Conservation (phyloP, 352 stramenopile species). For the Thalassiosira exigua region DNA sequence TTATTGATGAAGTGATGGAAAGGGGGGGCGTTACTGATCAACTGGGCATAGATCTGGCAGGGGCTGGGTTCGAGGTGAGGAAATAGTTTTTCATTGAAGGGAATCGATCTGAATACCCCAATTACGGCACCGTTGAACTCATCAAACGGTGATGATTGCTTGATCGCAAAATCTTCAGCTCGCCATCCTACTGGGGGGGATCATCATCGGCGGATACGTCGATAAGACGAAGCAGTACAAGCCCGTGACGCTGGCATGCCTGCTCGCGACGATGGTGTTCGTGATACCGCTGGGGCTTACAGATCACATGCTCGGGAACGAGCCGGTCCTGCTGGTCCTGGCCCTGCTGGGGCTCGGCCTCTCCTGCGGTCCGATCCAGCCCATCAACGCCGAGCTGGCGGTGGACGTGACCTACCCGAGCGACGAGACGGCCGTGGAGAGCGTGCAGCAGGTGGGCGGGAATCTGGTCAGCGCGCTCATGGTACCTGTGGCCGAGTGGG, state of each 20-base stretch:
- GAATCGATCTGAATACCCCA: no score
- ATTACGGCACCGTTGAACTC: no score
- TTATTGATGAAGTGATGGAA: constrained; percentile 85
- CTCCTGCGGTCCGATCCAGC: constrained; percentile 82
- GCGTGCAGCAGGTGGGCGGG: constrained; percentile 82
- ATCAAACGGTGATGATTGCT: no score
- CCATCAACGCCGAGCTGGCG: constrained; percentile 85
- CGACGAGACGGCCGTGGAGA: constrained; percentile 85
- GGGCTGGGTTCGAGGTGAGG: constrained; percentile 84
- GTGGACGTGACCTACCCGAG: constrained; percentile 85
- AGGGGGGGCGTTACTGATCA: constrained; percentile 75
- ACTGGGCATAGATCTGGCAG: constrained; percentile 77
- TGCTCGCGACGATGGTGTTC: constrained; percentile 70
- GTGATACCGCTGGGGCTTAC: constrained; percentile 79
- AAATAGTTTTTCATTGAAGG: no score
- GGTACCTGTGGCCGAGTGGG: constrained; percentile 78
- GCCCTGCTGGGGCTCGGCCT: constrained; percentile 76
- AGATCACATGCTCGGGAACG: constrained; percentile 73
- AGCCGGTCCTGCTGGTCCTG: constrained; percentile 75
- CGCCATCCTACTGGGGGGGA: constrained; percentile 82
- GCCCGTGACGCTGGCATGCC: constrained; percentile 75
- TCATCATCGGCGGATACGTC: constrained; percentile 83
- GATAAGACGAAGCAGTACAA: constrained; percentile 85
- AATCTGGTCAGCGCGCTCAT: constrained; percentile 82
- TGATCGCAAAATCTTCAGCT: no score